Evolutionary conservation across 2,329 filamentous ascomycete genomes (phyloP).

Genomic region (Penicillium janthinellum): DNA sequence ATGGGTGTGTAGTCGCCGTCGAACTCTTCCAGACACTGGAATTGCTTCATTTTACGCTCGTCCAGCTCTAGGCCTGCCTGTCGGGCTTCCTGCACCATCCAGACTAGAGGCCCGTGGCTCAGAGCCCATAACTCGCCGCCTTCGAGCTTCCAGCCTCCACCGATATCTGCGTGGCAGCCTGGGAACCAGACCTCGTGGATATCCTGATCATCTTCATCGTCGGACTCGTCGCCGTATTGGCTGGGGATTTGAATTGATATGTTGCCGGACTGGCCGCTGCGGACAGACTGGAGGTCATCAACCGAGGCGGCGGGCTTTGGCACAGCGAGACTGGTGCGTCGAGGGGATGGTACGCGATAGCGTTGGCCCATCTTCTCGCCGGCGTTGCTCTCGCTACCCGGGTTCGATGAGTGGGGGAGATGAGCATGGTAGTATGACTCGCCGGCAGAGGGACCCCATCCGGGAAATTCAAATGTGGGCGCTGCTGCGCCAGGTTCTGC

Average conservation of each 20-base stretch:
- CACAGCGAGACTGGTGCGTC: constrained; percentile 29
- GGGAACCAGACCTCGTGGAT: constrained; percentile 76
- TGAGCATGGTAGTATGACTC: constrained; percentile 35
- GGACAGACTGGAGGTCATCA: constrained; percentile 35
- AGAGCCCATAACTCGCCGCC: constrained; percentile 60
- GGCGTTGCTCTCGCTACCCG: constrained; percentile 17
- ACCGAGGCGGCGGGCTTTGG: constrained; percentile 30
- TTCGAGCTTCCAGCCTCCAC: constrained; percentile 70
- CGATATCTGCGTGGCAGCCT: constrained; percentile 76
- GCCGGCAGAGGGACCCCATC: constrained; percentile 21
- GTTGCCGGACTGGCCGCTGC: constrained; percentile 31
- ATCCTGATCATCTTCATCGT: constrained; percentile 58
- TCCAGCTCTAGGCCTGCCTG: constrained; percentile 72
- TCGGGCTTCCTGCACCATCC: constrained; percentile 68
- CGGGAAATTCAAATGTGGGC: constrained; percentile 4
- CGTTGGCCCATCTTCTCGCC: constrained; percentile 18
- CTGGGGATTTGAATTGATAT: constrained; percentile 34
- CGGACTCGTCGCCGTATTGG: constrained; percentile 21
- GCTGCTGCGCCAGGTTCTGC: constrained; percentile 1
- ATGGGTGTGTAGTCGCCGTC: constrained; percentile 41
- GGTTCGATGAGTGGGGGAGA: constrained; percentile 19
- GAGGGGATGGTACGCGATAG: constrained; percentile 33
- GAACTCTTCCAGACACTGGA: constrained; percentile 61
- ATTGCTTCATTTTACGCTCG: constrained; percentile 64
- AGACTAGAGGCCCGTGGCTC: constrained; percentile 68